Base-by-base conservation (phyloP, 2,329 filamentous ascomycete species). In the Aspergillus luchuensis region DNA sequence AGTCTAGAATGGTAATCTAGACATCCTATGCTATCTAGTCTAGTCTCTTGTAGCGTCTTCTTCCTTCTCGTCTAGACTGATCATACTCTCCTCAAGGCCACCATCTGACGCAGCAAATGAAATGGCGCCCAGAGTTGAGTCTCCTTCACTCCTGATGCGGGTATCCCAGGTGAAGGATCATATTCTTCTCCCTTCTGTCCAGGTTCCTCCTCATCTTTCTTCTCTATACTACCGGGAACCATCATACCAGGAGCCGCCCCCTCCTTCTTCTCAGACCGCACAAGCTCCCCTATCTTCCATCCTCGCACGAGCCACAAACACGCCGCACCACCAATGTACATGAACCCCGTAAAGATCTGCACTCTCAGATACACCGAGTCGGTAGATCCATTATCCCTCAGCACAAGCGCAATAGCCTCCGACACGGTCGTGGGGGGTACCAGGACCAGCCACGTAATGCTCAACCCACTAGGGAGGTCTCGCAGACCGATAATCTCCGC, bases 401-500 rank as follows among this genome's bases (percentile, higher is more conserved):
- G 81, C 56, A 84, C 78, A 43, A 90, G 73, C 2, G 82, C 88
- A 64, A 90, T 89, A 2, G 85, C 84, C 52, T 81, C 77, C 1
- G 78, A 74, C 36, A 78, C 74, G 0, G 78, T 80, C 4, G 78
- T 79, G 6, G 81, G 81, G 2, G 87, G 71, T 6, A 85, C 84
- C 57, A 89, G 77, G 2, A 82, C 75, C 47, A 89, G 69, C 84
- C 86, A 89, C 7, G 82, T 84, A 43, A 88, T 81, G 59, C 80
- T 84, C 60, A 89, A 74, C 0, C 82, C 84, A 48, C 81, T 80
- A 2, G 85, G 84, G 0, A 89, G 74, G 59, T 86, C 80, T 59
- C 77, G 78, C 13, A 90, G 70, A 0, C 87, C 87, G 28, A 89
- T 82, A 2, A 89, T 81, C 67, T 89, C 87, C 0, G 82, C 84